These are phyloP conservation scores for Pseudozyma flocculosa DNA, from an alignment of 1,284 basidiomycete species.

Conservation along the genomic window DNA sequence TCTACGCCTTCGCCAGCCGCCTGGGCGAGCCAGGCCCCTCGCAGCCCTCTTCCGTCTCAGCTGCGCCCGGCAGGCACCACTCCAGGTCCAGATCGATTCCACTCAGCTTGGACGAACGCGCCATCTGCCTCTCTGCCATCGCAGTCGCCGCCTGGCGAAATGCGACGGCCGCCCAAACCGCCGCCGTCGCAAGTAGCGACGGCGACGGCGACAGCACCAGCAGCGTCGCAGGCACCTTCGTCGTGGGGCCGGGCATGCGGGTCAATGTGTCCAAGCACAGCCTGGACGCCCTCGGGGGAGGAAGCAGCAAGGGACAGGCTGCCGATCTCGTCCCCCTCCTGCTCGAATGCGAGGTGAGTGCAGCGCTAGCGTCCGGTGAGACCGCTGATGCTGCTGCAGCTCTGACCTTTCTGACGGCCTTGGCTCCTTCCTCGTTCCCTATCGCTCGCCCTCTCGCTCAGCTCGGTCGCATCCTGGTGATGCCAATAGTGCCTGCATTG, in stretches of 20 bases:
- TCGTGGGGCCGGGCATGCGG: constrained; percentile 10
- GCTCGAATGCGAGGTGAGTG: constrained; percentile 17
- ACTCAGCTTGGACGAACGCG: constrained; percentile 25
- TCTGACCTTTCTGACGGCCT: no score
- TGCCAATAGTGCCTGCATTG: constrained; percentile 17
- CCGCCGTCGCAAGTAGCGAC: background rate
- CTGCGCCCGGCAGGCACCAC: constrained; percentile 11
- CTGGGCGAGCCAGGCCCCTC: constrained; percentile 10
- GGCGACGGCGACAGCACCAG: background rate
- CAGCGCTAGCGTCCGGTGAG: no score
- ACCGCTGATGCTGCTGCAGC: no score
- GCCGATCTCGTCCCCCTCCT: constrained; percentile 18
- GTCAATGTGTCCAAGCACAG: constrained; percentile 15
- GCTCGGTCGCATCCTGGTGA: constrained; percentile 19
- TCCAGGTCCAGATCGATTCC: constrained; percentile 1
- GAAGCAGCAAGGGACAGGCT: constrained; percentile 1
- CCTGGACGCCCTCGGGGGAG: background rate
- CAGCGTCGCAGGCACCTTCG: background rate
- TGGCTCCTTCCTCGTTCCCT: no score
- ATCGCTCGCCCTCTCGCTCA: no score
- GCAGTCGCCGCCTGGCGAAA: constrained; percentile 24
- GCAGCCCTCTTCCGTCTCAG: constrained; percentile 10
- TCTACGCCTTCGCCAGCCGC: constrained; percentile 21
- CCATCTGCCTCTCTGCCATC: constrained; percentile 20
- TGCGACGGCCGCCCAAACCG: constrained; percentile 1